Conservation (phyloP, 2,329 filamentous ascomycete genomes). For the Emergomyces orientalis region DNA sequence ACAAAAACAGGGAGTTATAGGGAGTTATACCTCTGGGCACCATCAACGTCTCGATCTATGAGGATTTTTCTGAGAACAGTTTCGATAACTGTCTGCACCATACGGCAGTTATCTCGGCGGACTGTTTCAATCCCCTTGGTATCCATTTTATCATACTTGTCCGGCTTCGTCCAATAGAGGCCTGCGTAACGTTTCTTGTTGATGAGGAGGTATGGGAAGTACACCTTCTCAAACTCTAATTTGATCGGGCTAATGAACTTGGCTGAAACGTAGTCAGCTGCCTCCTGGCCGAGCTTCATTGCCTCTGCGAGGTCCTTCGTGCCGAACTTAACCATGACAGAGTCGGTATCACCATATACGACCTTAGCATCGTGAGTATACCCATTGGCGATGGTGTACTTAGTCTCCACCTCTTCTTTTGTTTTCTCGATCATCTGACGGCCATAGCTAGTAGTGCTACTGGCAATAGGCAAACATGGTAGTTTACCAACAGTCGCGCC, state of each 20-base stretch:
- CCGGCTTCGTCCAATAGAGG: constrained; percentile 89
- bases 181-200: constrained; percentile 99
- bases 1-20: too few species aligned
- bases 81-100: constrained; percentile 96
- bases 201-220: constrained; percentile 94
- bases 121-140: constrained; percentile 99
- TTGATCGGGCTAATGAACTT: constrained; percentile 98
- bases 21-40: constrained; percentile 73
- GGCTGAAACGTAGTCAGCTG: constrained; percentile 73
- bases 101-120: constrained; percentile 85
- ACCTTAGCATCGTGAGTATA: constrained; percentile 92
- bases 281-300: constrained; percentile 94
- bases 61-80: constrained; percentile 92
- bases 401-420: constrained; percentile 85
- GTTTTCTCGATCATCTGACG: constrained; percentile 99
- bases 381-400: constrained; percentile 86
- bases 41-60: constrained; percentile 82
- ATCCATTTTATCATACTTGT: constrained; percentile 99
- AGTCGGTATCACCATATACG: constrained; percentile 98
- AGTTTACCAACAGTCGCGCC: constrained; percentile 94
- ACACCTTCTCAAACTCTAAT: constrained; percentile 98
- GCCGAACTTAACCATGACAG: constrained; percentile 99
- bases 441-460: constrained; percentile 93
- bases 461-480: constrained; percentile 88
- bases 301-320: constrained; percentile 75